These are phyloP conservation scores for Trichoderma sp. DNA, from an alignment of 2,329 filamentous ascomycete genomes.

Conservation along the genomic window DNA sequence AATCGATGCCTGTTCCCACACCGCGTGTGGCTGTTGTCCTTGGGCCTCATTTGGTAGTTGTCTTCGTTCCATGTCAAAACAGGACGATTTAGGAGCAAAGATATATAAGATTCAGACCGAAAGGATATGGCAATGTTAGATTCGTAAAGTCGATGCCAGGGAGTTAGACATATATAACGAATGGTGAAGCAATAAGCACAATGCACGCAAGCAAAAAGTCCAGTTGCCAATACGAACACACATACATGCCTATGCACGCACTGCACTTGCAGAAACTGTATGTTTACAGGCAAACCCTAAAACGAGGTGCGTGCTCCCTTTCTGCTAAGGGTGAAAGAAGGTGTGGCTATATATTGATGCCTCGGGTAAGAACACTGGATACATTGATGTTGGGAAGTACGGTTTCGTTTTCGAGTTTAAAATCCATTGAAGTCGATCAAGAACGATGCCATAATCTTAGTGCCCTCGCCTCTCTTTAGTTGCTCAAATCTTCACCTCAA, in stretches of 20 bases:
- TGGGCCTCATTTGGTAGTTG: background rate
- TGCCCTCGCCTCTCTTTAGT: background rate
- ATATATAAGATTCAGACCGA: background rate
- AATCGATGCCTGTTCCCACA: too few species aligned
- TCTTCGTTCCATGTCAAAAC: fast-evolving
- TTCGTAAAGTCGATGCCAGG: background rate
- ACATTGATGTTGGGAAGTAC: background rate
- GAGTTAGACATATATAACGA: background rate
- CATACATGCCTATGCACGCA: background rate
- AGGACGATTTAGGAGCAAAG: background rate
- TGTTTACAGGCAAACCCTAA: background rate
- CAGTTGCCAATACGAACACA: background rate
- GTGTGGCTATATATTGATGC: background rate
- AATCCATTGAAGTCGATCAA: too few species aligned
- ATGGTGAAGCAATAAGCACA: background rate
- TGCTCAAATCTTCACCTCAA: too few species aligned
- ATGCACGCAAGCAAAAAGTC: background rate
- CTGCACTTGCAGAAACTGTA: background rate
- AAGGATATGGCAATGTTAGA: background rate
- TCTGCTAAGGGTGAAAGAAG: background rate
- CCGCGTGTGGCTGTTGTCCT: background rate
- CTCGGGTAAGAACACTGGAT: background rate
- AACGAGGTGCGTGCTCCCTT: background rate
- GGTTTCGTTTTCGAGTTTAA: background rate
- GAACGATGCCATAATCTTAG: too few species aligned